Conservation (phyloP, 495 filamentous ascomycete species). For the Penicillium longicatenatum region DNA sequence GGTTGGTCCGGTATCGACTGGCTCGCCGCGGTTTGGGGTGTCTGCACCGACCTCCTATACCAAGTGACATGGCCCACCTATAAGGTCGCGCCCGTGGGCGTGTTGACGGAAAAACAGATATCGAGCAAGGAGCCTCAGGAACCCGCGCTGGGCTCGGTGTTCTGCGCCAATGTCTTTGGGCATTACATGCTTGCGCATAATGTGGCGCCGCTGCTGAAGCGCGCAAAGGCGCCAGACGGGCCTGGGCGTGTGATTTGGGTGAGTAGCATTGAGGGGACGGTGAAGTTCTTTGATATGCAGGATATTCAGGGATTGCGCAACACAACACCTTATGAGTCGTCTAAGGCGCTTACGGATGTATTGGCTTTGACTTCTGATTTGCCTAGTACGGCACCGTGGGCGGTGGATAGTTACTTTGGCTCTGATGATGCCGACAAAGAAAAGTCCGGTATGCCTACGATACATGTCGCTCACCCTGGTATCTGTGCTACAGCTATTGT, state of each 20-base stretch:
- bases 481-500: constrained; percentile 80
- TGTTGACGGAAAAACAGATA: constrained; percentile 45
- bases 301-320: constrained; percentile 78
- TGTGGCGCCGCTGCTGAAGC: constrained; percentile 68
- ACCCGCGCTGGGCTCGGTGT: constrained; percentile 72
- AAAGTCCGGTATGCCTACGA: constrained; percentile 46
- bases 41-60: constrained; percentile 66
- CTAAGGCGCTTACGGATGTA: constrained; percentile 84
- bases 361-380: constrained; percentile 73
- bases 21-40: constrained; percentile 56
- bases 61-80: constrained; percentile 76
- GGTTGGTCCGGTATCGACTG: constrained; percentile 82
- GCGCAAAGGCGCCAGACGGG: constrained; percentile 42
- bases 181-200: constrained; percentile 90
- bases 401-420: constrained; percentile 51
- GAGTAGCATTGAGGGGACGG: constrained; percentile 71
- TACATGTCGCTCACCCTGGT: constrained; percentile 84
- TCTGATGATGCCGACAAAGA: constrained; percentile 19
- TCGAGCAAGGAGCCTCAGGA: constrained; percentile 32
- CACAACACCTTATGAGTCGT: constrained; percentile 71
- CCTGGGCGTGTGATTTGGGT: constrained; percentile 80
- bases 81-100: constrained; percentile 66
- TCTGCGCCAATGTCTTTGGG: constrained; percentile 90
- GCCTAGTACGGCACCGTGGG: constrained; percentile 59
- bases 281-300: constrained; percentile 54